Percentiles rank a stretch among this genome's conserved stretches.
phyloP scores from a whole-genome alignment of 2,329 filamentous ascomycete species.

The Alternaria infectoria region DNA sequence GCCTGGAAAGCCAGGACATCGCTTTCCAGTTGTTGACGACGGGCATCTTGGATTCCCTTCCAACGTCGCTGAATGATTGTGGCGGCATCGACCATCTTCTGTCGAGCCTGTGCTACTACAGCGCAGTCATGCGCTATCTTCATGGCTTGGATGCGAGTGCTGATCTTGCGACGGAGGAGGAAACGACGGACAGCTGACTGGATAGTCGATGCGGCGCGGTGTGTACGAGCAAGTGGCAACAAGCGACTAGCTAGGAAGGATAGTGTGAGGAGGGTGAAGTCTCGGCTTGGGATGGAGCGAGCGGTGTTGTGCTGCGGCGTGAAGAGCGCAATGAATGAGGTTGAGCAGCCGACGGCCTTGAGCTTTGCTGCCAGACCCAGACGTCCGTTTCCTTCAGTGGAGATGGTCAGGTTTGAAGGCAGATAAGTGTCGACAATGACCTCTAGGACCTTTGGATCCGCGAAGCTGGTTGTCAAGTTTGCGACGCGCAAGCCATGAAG shows the following conservation, averaged over 20 bases:
- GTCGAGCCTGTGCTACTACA: slow-evolving; percentile 53
- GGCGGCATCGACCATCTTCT: slow-evolving; percentile 51
- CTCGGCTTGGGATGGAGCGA: slow-evolving; percentile 57
- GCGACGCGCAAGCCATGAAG: slow-evolving; percentile 54
- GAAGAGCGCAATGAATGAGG: slow-evolving; percentile 55
- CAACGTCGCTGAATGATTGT: slow-evolving; percentile 54
- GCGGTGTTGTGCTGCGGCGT: slow-evolving; percentile 27
- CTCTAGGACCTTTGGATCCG: slow-evolving; percentile 60
- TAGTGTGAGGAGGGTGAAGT: slow-evolving; percentile 63
- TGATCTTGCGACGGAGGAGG: slow-evolving; percentile 35
- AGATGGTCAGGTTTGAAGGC: slow-evolving; percentile 22
- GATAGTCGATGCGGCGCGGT: slow-evolving; percentile 60
- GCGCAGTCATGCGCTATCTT: slow-evolving; percentile 56
- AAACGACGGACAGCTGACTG: slow-evolving; percentile 59
- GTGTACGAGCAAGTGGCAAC: slow-evolving; percentile 56
- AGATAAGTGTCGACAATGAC: slow-evolving; percentile 65
- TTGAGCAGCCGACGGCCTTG: slow-evolving; percentile 50
- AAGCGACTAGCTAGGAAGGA: slow-evolving; percentile 66
- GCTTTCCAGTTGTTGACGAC: slow-evolving; percentile 44
- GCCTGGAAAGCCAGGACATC: slow-evolving; percentile 53
- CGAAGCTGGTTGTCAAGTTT: slow-evolving; percentile 66
- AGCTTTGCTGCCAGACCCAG: slow-evolving; percentile 46
- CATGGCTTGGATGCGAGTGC: slow-evolving; percentile 48
- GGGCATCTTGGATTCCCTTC: slow-evolving; percentile 46
- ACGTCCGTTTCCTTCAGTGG: not conserved